Evolutionary conservation across 2,329 filamentous ascomycete species (phyloP).

Genomic region (Geoglossum cookeanum): DNA sequence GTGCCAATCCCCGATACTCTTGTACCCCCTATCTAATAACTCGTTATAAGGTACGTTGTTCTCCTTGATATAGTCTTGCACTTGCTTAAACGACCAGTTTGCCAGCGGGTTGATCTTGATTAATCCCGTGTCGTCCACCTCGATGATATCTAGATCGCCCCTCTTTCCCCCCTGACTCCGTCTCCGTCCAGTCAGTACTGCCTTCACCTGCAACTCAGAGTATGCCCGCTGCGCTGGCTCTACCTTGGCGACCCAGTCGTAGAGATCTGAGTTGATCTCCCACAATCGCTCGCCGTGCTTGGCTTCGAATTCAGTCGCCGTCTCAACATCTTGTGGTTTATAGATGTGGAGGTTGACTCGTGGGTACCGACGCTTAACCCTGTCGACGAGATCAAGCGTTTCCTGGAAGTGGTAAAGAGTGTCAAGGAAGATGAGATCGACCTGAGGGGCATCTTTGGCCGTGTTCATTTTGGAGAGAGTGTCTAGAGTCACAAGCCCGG

Average conservation of each 20-base stretch:
- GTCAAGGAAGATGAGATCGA: conserved; percentile 23
- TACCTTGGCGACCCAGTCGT: conserved; percentile 95
- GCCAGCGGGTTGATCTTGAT: conserved; percentile 97
- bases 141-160: conserved; percentile 75
- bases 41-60: conserved; percentile 87
- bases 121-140: conserved; percentile 76
- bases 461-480: conserved; percentile 33
- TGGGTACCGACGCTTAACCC: conserved; percentile 57
- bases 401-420: conserved; percentile 31
- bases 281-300: conserved; percentile 71
- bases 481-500: conserved; percentile 62
- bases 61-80: conserved; percentile 69
- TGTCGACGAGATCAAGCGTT: conserved; percentile 35
- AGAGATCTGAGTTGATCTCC: conserved; percentile 70
- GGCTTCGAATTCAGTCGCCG: conserved; percentile 55
- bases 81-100: conserved; percentile 82
- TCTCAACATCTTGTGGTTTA: conserved; percentile 62
- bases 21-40: conserved; percentile 85
- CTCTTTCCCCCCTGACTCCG: conserved; percentile 86
- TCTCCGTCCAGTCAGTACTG: conserved; percentile 79
- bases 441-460: conserved; percentile 22
- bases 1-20: conserved; percentile 96
- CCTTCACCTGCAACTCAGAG: conserved; percentile 66
- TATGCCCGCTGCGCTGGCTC: conserved; percentile 90
- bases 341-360: conserved; percentile 70